A percentile compares a stretch with the other conserved stretches of the same genome.
phyloP scores from a whole-genome alignment of 139 green algal genomes.

The Pseudopediastrum boryanum region DNA sequence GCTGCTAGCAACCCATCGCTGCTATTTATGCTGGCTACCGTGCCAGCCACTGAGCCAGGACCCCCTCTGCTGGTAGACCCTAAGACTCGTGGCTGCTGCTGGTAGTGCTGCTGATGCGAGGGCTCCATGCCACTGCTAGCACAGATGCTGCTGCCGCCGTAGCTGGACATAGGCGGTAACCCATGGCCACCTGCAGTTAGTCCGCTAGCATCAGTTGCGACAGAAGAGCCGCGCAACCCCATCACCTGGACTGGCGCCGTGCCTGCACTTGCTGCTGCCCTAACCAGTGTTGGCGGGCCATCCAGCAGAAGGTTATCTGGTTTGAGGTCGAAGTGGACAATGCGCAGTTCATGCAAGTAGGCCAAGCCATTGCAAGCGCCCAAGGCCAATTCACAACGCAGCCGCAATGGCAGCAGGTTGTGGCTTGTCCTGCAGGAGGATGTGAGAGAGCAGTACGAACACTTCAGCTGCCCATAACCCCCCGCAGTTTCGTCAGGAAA shows the following conservation, averaged over 20 bases:
- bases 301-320: slow-evolving; percentile 95
- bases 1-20: not conserved
- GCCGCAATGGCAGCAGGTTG: slow-evolving; percentile 57
- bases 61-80: not conserved
- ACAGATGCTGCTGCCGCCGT: not conserved
- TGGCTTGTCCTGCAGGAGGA: slow-evolving; percentile 12
- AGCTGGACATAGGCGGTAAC: too few species aligned
- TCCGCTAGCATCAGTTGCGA: too few species aligned
- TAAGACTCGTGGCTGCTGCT: not conserved
- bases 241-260: not conserved
- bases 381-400: slow-evolving; percentile 81
- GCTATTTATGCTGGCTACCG: too few species aligned
- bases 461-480: not conserved
- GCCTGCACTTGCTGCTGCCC: slow-evolving; percentile 16
- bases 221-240: too few species aligned
- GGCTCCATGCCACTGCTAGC: not conserved
- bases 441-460: not conserved
- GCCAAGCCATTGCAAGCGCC: slow-evolving; percentile 83
- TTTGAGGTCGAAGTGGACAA: slow-evolving; percentile 95
- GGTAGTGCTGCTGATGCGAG: too few species aligned
- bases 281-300: slow-evolving; percentile 33
- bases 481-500: too few species aligned
- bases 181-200: too few species aligned
- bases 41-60: not conserved
- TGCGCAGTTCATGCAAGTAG: slow-evolving; percentile 87